A percentile compares a stretch with the other conserved stretches of the same genome.
Evolutionary conservation across 345 rosid genomes (phyloP).

Genomic region (Syzygium jambos): DNA sequence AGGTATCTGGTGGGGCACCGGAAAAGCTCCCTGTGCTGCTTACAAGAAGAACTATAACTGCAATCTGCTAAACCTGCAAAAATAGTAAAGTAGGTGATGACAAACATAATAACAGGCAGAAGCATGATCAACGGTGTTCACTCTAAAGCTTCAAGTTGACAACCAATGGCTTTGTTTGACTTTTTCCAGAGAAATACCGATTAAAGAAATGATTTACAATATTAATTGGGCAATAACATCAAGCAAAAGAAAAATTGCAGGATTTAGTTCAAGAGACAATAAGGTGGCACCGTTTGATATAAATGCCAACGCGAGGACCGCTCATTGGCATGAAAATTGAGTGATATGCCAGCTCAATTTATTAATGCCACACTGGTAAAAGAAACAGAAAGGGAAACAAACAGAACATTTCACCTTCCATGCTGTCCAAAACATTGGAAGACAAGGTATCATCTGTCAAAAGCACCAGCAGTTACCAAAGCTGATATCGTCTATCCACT

Average conservation of each 20-base stretch:
- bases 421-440: conserved; percentile 99
- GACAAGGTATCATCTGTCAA: conserved; percentile 97
- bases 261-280: too few relatives aligned
- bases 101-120: background rate
- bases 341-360: background rate
- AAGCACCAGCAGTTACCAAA: conserved; percentile 58
- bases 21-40: background rate
- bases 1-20: background rate
- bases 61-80: background rate
- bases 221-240: too few relatives aligned
- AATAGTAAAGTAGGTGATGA: background rate
- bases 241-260: too few relatives aligned
- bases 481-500: conserved; percentile 30
- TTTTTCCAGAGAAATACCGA: too few relatives aligned
- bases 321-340: background rate
- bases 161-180: too few relatives aligned
- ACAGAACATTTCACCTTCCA: conserved; percentile 27
- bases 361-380: background rate
- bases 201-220: too few relatives aligned
- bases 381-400: background rate
- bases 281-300: background rate
- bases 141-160: background rate
- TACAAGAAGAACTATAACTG: background rate
- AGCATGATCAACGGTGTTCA: background rate
- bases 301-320: background rate